Conservation (phyloP, 106 monocot genomes). For the Allium fistulosum region DNA sequence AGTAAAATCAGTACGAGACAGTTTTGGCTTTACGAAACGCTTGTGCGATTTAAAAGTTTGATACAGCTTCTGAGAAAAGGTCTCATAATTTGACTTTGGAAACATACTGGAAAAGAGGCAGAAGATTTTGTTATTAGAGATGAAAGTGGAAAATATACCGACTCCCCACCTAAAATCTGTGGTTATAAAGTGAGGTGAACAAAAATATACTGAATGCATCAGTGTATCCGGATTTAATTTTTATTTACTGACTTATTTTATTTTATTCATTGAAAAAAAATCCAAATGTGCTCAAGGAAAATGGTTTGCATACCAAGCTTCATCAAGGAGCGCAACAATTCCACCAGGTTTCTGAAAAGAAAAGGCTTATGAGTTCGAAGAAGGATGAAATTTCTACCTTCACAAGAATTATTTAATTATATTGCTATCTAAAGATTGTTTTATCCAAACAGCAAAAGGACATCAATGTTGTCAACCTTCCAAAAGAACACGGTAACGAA, state of each 20-base stretch:
- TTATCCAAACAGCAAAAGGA: not conserved
- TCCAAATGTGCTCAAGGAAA: not conserved
- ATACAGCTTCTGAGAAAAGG: constrained; percentile 96
- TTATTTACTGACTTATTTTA: too few species aligned
- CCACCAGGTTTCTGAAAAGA: constrained; percentile 93
- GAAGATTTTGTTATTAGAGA: not conserved
- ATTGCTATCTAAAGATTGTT: too few species aligned
- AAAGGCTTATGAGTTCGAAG: not conserved
- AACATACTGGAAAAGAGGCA: constrained; percentile 66
- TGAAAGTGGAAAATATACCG: too few species aligned
- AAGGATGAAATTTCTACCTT: not conserved
- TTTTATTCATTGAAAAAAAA: too few species aligned
- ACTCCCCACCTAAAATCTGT: too few species aligned
- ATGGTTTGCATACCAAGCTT: constrained; percentile 75
- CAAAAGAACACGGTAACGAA: too few species aligned
- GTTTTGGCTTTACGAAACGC: constrained; percentile 91
- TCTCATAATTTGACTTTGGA: constrained; percentile 95
- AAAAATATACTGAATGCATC: too few species aligned
- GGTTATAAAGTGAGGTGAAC: too few species aligned
- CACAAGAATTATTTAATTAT: not conserved
- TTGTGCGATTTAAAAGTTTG: constrained; percentile 85
- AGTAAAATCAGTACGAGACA: constrained; percentile 89
- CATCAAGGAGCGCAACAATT: constrained; percentile 91
- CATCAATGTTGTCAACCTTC: too few species aligned
- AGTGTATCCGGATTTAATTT: too few species aligned